Conservation (phyloP, 805 yeast genomes). For the Myxozyma vanderwaltii region DNA sequence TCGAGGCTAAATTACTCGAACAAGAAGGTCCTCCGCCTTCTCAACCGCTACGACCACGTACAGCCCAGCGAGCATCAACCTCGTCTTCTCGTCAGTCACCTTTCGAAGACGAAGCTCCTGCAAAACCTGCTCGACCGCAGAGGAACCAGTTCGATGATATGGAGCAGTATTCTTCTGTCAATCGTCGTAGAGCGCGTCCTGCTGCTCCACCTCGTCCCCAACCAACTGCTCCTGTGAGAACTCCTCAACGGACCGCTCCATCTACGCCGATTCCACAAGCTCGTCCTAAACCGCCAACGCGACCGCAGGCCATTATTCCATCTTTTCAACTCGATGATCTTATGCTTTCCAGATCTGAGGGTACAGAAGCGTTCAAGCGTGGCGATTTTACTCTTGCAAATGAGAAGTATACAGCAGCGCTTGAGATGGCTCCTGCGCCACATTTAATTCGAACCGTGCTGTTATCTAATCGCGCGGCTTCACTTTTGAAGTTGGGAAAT, state of each 20-base stretch:
- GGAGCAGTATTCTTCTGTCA: not conserved
- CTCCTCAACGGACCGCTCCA: not conserved
- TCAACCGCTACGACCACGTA: conserved; percentile 7
- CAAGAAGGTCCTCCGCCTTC: conserved; percentile 22
- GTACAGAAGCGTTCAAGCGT: conserved; percentile 63
- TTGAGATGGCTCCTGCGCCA: conserved; percentile 58
- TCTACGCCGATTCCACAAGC: not conserved
- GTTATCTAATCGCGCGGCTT: conserved; percentile 72
- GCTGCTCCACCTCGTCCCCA: not conserved
- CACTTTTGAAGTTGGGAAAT: conserved; percentile 69
- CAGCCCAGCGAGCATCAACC: not conserved
- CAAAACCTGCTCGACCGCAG: not conserved
- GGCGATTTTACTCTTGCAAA: conserved; percentile 80
- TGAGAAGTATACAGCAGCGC: conserved; percentile 57
- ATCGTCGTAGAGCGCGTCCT: conserved; percentile 9
- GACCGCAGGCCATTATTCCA: conserved; percentile 37
- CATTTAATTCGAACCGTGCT: conserved; percentile 71
- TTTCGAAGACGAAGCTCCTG: not conserved
- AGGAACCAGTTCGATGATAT: conserved; percentile 3
- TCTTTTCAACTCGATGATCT: conserved; percentile 41
- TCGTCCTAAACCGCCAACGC: conserved; percentile 21
- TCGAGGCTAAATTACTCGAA: conserved; percentile 26
- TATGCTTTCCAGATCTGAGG: conserved; percentile 46
- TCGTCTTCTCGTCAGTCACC: conserved; percentile 1
- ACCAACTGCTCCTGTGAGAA: not conserved